phyloP scores from a whole-genome alignment of 768 basidiomycete genomes.

The Xerocomus potaroensis region DNA sequence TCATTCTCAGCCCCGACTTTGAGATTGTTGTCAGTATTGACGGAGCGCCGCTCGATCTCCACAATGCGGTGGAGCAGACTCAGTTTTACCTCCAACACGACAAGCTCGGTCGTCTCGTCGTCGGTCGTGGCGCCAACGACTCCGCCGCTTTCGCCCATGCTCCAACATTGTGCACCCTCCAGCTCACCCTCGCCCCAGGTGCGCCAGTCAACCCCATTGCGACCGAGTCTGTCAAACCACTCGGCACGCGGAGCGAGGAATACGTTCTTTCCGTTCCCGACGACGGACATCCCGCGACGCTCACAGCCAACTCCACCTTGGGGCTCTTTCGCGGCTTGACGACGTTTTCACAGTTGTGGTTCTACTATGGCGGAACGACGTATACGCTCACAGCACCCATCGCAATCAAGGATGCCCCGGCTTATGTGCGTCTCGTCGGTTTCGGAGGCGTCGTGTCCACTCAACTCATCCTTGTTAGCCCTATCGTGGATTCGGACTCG shows the following conservation, averaged over 20 bases:
- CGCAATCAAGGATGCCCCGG: constrained; percentile 42
- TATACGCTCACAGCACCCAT: constrained; percentile 42
- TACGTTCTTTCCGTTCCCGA: constrained; percentile 40
- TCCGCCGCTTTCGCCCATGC: constrained; percentile 25
- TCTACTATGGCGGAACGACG: constrained; percentile 28
- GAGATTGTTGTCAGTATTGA: constrained; percentile 23
- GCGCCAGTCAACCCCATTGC: constrained; percentile 28
- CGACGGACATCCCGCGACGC: constrained; percentile 32
- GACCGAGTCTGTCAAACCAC: constrained; percentile 31
- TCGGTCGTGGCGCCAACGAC: constrained; percentile 37
- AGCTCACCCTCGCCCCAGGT: constrained; percentile 21
- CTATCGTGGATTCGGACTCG: constrained; percentile 41
- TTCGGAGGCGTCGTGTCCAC: neutral
- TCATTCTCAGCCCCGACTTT: constrained; percentile 28
- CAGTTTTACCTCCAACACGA: constrained; percentile 32
- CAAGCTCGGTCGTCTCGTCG: constrained; percentile 37
- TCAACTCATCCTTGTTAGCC: constrained; percentile 13
- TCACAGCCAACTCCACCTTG: constrained; percentile 44
- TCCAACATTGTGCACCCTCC: constrained; percentile 22
- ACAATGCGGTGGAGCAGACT: constrained; percentile 31
- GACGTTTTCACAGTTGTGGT: constrained; percentile 55
- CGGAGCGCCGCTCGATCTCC: constrained; percentile 31
- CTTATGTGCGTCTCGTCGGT: constrained; percentile 33
- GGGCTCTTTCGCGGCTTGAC: constrained; percentile 52
- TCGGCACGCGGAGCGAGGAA: constrained; percentile 39